phyloP scores from a whole-genome alignment of 768 basidiomycete species.

The Lepiota subincarnata region DNA sequence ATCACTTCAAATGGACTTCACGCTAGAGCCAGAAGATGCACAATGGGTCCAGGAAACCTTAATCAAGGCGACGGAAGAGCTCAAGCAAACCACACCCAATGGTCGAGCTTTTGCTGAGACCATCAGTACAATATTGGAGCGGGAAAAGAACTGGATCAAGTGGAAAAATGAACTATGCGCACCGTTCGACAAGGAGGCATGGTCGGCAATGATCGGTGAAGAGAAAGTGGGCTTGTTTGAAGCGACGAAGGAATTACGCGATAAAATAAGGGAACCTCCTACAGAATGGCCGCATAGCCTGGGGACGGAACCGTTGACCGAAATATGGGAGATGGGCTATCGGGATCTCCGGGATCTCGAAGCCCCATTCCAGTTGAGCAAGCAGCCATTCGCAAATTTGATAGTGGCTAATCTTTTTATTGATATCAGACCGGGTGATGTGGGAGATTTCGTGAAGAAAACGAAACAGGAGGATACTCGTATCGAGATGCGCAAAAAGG shows the following conservation, averaged over 20 bases:
- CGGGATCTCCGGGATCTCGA: slow-evolving; percentile 58
- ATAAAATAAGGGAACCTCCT: slow-evolving; percentile 53
- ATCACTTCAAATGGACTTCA: slow-evolving; percentile 82
- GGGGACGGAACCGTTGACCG: slow-evolving; percentile 69
- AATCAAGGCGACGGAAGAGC: slow-evolving; percentile 50
- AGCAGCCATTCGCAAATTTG: slow-evolving; percentile 2
- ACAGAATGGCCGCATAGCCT: slow-evolving; percentile 60
- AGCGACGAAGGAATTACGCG: slow-evolving; percentile 48
- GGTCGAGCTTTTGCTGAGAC: slow-evolving; percentile 77
- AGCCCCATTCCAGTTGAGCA: slow-evolving; percentile 59
- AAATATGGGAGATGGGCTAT: slow-evolving; percentile 84
- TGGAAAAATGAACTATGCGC: slow-evolving; percentile 86
- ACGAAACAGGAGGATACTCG: slow-evolving; percentile 61
- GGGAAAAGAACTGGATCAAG: slow-evolving; percentile 86
- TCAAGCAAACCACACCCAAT: slow-evolving; percentile 73
- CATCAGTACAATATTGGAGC: slow-evolving; percentile 63
- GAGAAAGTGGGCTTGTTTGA: slow-evolving; percentile 56
- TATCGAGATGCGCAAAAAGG: slow-evolving; percentile 50
- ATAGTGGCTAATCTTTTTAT: slow-evolving; percentile 7
- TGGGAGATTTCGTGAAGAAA: slow-evolving; percentile 71
- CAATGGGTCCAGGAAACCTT: slow-evolving; percentile 77
- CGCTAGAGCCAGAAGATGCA: slow-evolving; percentile 58
- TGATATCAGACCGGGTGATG: slow-evolving; percentile 56
- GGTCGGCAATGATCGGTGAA: slow-evolving; percentile 46
- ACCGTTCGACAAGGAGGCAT: slow-evolving; percentile 73